Evolutionary conservation across 306 rosid species (phyloP), one percentile per base, ranked within the genome.

Genomic region (Malus sieversii): DNA sequence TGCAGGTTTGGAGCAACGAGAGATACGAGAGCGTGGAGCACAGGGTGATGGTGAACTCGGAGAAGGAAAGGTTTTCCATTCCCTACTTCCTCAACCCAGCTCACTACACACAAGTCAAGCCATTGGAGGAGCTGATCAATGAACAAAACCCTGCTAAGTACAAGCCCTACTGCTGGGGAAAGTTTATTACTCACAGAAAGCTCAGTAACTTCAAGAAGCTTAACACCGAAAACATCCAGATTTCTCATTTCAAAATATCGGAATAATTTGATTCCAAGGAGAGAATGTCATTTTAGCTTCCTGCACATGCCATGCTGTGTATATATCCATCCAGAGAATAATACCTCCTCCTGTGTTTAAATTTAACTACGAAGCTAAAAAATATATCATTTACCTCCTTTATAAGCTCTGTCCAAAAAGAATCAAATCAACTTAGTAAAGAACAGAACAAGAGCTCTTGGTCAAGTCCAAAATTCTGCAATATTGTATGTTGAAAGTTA

Each of bases 1-100:
- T 72, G 57, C 86, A 92, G 98, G 96, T 89, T 45, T 93, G 96
- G 96, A 94, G 94, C 85, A 94, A 91, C 77, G 95, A 87, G 1
- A 80, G 64, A 20, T 91, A 88, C 58, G 93, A 85, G 80, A 90
- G 96, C 61, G 91, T 87, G 74, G 95, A 91, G 74, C 98, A 91
- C 66, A 79, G 97, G 52, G 96, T 79, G 44, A 80, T 82, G 82
- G 94, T 91, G 79, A 86, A 86, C 80, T 19, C 84, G 4, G 79
- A 86, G 18, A 83, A 27, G 73, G 88, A 87, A 46, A 88, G 96
- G 75, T 75, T 84, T 71, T 92, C 97, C 1, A 82, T 90, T 67
- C 85, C 96, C 3, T 88, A 88, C 80, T 87, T 88, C 85, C 75
- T 92, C 53, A 82, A 75, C 64, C 96, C 97, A 8, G 57, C 90